These are phyloP conservation scores for Cercospora sojina DNA, from an alignment of 2,329 filamentous ascomycete species.

Conservation along the genomic window DNA sequence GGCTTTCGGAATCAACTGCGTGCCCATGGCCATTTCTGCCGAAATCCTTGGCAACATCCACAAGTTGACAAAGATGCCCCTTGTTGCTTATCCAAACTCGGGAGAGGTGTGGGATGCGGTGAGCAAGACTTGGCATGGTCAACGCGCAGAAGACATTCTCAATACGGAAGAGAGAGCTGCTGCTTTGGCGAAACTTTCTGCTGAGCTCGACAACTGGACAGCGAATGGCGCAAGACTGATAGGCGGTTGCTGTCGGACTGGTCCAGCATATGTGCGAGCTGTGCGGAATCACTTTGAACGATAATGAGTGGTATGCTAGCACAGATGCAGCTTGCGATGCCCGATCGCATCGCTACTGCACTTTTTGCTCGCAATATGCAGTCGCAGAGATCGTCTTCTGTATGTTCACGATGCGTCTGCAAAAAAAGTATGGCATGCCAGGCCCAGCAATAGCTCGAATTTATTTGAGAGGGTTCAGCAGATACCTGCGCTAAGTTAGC, in stretches of 20 bases:
- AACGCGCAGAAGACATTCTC: constrained; percentile 29
- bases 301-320: not conserved
- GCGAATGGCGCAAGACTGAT: constrained; percentile 45
- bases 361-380: not conserved
- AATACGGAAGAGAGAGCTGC: constrained; percentile 30
- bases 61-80: constrained; percentile 36
- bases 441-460: not conserved
- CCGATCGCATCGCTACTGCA: not conserved
- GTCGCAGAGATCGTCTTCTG: not conserved
- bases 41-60: constrained; percentile 38
- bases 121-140: constrained; percentile 38
- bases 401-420: not conserved
- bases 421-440: not conserved
- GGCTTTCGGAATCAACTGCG: constrained; percentile 49
- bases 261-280: constrained; percentile 34
- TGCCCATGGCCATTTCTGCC: constrained; percentile 39
- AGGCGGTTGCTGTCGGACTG: constrained; percentile 51
- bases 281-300: constrained; percentile 11
- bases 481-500: constrained; percentile 16
- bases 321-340: not conserved
- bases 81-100: constrained; percentile 48
- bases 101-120: constrained; percentile 49
- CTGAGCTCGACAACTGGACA: constrained; percentile 29
- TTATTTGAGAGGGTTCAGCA: not conserved
- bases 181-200: constrained; percentile 12